Base-by-base conservation (phyloP, 345 rosid genomes). In the Hibiscus trionum region DNA sequence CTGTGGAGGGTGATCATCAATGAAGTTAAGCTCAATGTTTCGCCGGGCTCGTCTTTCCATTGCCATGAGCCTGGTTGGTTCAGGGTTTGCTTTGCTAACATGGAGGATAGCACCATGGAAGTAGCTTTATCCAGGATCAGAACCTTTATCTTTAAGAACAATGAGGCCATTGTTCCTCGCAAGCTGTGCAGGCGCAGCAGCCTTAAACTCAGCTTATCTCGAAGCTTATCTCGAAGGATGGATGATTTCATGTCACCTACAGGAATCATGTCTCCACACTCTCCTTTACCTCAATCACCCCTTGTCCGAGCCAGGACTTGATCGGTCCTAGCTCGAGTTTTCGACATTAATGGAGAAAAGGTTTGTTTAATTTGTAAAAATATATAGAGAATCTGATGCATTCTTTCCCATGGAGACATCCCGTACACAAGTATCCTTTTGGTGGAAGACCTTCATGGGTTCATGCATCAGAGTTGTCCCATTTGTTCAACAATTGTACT, bases 1-100 rank as follows among this genome's bases (percentile, higher is more conserved):
- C 80, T 92, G 0, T 95, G 98, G 99, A 62, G 62, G 1, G 82
- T 88, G 73, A 89, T 95, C 26, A 89, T 92, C 35, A 78, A 90
- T 19, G 85, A 95, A 39, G 94, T 90, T 21, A 92, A 89, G 87
- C 89, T 95, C 12, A 92, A 92, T 46, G 92, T 95, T 10, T 92
- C 98, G 2, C 98, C 98, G 0, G 97, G 97, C 14, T 83, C 86
- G 31, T 89, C 98, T 19, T 92, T 89, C 69, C 97, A 90, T 71
- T 92, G 98, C 81, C 74, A 77, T 0, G 90, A 21, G 24, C 24
- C 24, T 21, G 24, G 24, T 21, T 21, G 24, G 24, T 21, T 21
- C 24, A 21, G 24, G 24, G 24, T 21, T 21, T 95, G 97, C 81
- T 80, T 90, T 63, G 99, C 97, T 4, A 92, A 92, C 79, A 95